Evolutionary conservation across 306 rosid genomes (phyloP), one percentile per base, ranked within the genome.

Genomic region (Ormosia emarginata): DNA sequence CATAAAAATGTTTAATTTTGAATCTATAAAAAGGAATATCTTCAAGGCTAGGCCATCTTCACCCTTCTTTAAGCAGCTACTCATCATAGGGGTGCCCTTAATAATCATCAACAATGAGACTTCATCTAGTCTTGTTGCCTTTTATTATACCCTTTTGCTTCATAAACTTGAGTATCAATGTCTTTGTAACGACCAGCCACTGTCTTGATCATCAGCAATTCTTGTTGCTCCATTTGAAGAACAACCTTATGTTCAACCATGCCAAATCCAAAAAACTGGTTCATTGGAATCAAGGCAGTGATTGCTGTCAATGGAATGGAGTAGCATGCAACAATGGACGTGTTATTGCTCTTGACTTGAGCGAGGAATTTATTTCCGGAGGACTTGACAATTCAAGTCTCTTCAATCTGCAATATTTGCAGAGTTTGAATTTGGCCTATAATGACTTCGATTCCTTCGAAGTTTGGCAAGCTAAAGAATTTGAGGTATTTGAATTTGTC

Each of bases 241-340:
- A 69, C 47, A 2, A 1, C 78, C 90, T 89, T 74, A 0, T 0
- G 4, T 81, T 62, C 15, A 0, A 29, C 18, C 0, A 10, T 37
- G 0, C 39, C 1, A 0, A 0, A 1, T 85, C 93, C 13, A 15
- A 2, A n/a, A 84, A 86, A 53, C 55, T 86, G 4, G 63, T 6
- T 24, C 14, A 3, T 0, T 85, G 87, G 91, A 80, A 83, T 44
- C 56, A 56, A 53, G 83, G 39, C 14, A 1, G 13, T 2, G 81
- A 82, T 86, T 86, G 86, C 24, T 86, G 87, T 79, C 40, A 58
- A 2, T 89, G 95, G 95, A 53, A 8, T 1, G 95, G 92, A 30
- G 87, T 91, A 0, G 15, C 37, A 29, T 90, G 89, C 70, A 75
- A 46, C 36, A 53, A 46, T 46, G 88, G 83, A 11, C 53, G 5